Conservation (phyloP, 257 asterid genomes). For the Anisodus acutangulus region DNA sequence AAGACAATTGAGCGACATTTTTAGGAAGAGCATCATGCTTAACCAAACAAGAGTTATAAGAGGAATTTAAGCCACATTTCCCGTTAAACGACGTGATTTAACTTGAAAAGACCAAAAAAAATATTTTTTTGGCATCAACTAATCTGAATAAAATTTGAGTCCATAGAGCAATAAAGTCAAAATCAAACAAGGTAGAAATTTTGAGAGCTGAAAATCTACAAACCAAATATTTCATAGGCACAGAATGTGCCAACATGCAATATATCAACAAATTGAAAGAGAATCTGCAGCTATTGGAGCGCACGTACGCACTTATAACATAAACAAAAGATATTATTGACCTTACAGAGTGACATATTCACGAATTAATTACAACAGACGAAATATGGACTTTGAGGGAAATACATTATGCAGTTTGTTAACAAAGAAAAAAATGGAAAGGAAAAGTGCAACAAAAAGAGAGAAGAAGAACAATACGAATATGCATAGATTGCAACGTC, state of each 20-base stretch:
- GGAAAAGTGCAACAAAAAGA: background rate
- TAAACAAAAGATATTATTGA: background rate
- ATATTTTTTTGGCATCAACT: background rate
- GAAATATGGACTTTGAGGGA: background rate
- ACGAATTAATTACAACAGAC: background rate
- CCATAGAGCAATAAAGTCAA: no score
- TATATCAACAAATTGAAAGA: background rate
- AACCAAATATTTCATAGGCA: background rate
- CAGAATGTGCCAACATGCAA: background rate
- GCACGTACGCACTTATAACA: background rate
- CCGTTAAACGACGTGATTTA: background rate
- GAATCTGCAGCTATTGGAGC: background rate
- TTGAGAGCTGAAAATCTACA: background rate
- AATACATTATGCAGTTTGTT: background rate
- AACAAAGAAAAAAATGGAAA: background rate
- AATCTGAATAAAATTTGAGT: background rate
- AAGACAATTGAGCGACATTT: slow-evolving; percentile 46
- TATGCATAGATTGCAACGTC: slow-evolving; percentile 1
- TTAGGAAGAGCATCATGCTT: slow-evolving; percentile 36
- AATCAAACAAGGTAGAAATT: no score
- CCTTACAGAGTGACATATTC: background rate
- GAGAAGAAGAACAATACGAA: background rate
- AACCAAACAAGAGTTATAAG: background rate
- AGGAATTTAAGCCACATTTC: background rate
- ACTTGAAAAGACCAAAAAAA: background rate